Evolutionary conservation across 805 yeast genomes (phyloP).

Genomic region (Metschnikowia similis): DNA sequence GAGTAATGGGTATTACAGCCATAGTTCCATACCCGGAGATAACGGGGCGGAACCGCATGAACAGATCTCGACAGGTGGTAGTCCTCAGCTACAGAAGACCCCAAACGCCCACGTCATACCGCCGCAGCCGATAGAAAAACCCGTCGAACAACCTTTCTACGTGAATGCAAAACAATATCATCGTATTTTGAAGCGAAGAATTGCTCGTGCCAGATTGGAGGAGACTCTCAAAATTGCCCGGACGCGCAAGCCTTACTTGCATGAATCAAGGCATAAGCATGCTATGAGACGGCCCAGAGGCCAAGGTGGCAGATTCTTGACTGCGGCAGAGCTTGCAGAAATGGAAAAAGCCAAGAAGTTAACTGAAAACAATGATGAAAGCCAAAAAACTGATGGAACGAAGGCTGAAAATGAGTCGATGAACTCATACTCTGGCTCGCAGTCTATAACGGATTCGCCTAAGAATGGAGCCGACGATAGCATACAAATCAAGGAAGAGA

Average conservation of each 20-base stretch:
- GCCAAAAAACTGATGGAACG: constrained; percentile 3
- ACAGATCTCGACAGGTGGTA: constrained; percentile 7
- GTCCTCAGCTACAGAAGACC: constrained; percentile 6
- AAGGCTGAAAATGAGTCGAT: constrained; percentile 4
- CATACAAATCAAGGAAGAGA: constrained; percentile 2
- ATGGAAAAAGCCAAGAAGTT: constrained; percentile 38
- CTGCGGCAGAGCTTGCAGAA: constrained; percentile 70
- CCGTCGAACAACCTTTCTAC: constrained; percentile 84
- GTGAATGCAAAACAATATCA: constrained; percentile 98
- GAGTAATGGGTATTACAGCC: constrained; percentile 11
- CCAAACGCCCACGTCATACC: constrained; percentile 9
- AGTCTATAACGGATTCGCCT: constrained; percentile 1
- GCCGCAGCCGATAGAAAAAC: constrained; percentile 11
- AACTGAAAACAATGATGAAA: constrained; percentile 24
- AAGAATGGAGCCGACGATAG: background rate
- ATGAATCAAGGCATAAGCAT: constrained; percentile 96
- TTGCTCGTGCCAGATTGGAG: constrained; percentile 90
- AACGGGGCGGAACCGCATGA: constrained; percentile 6
- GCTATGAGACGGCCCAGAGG: constrained; percentile 99
- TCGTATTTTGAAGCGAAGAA: constrained; percentile 85
- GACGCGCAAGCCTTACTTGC: constrained; percentile 89
- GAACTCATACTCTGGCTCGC: background rate
- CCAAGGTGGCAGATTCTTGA: constrained; percentile 94
- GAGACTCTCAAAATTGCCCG: constrained; percentile 83
- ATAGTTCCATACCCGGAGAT: constrained; percentile 10